Conservation (phyloP, 805 yeast genomes). For the Candida parachauliodes region DNA sequence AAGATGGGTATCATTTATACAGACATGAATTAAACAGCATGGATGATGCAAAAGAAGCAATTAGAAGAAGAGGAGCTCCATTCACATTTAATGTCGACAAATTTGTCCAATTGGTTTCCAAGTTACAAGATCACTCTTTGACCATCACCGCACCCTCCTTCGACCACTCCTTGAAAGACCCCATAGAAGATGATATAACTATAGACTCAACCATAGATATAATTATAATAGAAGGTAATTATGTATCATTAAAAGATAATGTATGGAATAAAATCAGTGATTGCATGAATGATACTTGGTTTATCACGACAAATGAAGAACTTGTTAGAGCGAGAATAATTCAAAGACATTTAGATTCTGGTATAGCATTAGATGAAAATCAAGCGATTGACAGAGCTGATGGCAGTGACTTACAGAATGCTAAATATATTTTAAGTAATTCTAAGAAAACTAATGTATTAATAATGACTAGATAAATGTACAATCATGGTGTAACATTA, state of each 20-base stretch:
- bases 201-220: constrained; percentile 48
- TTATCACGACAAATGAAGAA: constrained; percentile 44
- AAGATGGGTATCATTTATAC: constrained; percentile 40
- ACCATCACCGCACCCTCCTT: constrained; percentile 56
- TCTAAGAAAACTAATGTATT: constrained; percentile 17
- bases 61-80: constrained; percentile 76
- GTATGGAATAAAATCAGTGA: constrained; percentile 54
- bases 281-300: constrained; percentile 45
- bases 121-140: constrained; percentile 13
- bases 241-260: constrained; percentile 54
- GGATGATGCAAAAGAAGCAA: constrained; percentile 54
- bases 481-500: constrained; percentile 63
- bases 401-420: constrained; percentile 64
- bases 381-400: constrained; percentile 52
- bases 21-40: constrained; percentile 33
- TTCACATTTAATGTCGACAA: constrained; percentile 68
- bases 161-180: constrained; percentile 73
- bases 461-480: constrained; percentile 11
- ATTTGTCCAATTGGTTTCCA: constrained; percentile 22
- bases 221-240: constrained; percentile 73
- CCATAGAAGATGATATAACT: constrained; percentile 49
- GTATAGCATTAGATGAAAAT: constrained; percentile 43
- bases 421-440: constrained; percentile 31
- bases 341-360: constrained; percentile 60
- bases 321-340: constrained; percentile 58